Percentiles rank a stretch among this genome's conserved stretches.
Evolutionary conservation across 768 basidiomycete species (phyloP).

Genomic region (Tephrocybe sp.): DNA sequence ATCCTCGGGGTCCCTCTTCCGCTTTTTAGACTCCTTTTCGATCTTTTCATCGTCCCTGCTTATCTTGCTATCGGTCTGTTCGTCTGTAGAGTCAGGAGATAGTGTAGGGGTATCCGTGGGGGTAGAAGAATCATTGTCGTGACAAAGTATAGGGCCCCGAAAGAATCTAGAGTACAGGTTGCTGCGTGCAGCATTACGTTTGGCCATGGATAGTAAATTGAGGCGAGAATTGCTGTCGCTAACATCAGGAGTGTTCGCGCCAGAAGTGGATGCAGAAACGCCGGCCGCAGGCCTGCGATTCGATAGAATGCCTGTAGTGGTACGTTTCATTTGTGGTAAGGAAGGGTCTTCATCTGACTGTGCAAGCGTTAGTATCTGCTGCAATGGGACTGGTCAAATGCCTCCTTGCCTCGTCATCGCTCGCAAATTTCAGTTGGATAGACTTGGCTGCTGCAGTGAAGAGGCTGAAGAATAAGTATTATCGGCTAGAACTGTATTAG

Average conservation of each 20-base stretch:
- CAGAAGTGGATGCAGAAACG: slow-evolving; percentile 47
- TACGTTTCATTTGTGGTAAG: slow-evolving; percentile 35
- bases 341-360: slow-evolving; percentile 12
- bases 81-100: background rate
- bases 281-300: slow-evolving; percentile 58
- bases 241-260: slow-evolving; percentile 37
- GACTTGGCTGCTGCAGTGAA: slow-evolving; percentile 81
- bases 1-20: slow-evolving; percentile 9
- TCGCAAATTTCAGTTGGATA: slow-evolving; percentile 67
- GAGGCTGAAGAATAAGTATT: slow-evolving; percentile 46
- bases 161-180: slow-evolving; percentile 81
- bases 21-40: slow-evolving; percentile 9
- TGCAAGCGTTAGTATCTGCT: background rate
- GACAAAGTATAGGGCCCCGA: slow-evolving; percentile 67
- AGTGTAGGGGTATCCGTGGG: slow-evolving; percentile 9
- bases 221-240: slow-evolving; percentile 31
- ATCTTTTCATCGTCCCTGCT: slow-evolving; percentile 10
- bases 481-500: background rate
- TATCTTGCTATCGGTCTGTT: background rate
- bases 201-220: slow-evolving; percentile 61
- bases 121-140: slow-evolving; percentile 29
- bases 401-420: slow-evolving; percentile 40
- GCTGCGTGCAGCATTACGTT: slow-evolving; percentile 73
- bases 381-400: background rate
- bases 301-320: slow-evolving; percentile 73